Percentiles rank a stretch among this genome's conserved stretches.
Evolutionary conservation across 345 rosid species (phyloP).

Genomic region (Barbarea vulgaris): DNA sequence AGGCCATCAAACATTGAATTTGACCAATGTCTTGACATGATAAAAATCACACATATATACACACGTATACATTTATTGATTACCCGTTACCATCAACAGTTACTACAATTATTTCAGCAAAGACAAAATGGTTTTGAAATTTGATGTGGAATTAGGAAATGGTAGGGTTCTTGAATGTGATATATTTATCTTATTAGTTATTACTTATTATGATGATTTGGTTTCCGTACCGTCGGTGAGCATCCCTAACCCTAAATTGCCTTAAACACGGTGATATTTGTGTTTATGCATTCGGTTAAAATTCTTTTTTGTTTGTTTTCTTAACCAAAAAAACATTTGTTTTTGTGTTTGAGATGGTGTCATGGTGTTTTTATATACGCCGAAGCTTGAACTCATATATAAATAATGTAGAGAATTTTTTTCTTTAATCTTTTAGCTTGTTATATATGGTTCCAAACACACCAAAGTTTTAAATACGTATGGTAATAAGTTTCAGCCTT

Average conservation of each 20-base stretch:
- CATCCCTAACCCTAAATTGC: background rate
- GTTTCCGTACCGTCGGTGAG: constrained; percentile 31
- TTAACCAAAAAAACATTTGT: background rate
- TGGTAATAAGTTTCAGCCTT: constrained; percentile 11
- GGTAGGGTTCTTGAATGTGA: constrained; percentile 33
- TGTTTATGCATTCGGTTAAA: background rate
- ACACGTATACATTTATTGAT: constrained; percentile 23
- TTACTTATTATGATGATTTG: background rate
- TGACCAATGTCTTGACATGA: constrained; percentile 27
- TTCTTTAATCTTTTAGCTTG: too few species aligned
- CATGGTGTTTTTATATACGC: too few species aligned
- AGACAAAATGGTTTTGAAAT: background rate
- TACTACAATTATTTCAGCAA: background rate
- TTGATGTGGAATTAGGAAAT: constrained; percentile 4
- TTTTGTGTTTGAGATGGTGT: too few species aligned
- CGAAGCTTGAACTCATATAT: too few species aligned
- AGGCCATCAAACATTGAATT: constrained; percentile 19
- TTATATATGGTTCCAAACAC: background rate
- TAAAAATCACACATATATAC: constrained; percentile 6
- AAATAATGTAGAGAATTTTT: too few species aligned
- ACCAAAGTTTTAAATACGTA: background rate
- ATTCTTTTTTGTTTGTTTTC: background rate
- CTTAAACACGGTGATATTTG: background rate
- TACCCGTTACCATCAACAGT: constrained; percentile 13
- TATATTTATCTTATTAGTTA: background rate